Base-by-base conservation (phyloP, 371 early-diverging fungal genomes). In the Zopfochytrium polystomum region DNA sequence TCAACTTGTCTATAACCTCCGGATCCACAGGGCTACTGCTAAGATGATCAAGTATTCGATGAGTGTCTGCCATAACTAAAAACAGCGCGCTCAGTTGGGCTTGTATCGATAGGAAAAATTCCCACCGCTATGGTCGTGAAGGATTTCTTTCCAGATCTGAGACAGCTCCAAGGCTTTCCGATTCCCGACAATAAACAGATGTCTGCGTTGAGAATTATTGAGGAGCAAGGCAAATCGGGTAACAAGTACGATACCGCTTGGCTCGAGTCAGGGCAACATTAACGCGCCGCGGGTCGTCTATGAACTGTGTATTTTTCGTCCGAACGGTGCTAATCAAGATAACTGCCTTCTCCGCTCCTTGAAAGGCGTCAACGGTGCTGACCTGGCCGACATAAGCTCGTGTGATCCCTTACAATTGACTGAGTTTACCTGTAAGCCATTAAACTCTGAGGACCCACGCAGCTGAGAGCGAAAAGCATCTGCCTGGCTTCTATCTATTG, bases 321-420 rank as follows among this genome's bases (percentile, higher is more conserved):
- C 90, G 73, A 1, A 89, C 90, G 0, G 87, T 85, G 1, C 88
- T 86, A 25, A 92, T 62, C 20, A 92, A 68, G 59, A 92, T 90
- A 25, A 91, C 74, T 11, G 85, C 81, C 63, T 89, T 90, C 60
- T 93, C 93, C 15, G 89, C 88, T 13, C 93, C 92, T 74, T 91
- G 89, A 65, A 92, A 93, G 0, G 91, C 88, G 68, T 93, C 94
- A 0, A 91, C 90, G 0, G 93, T 92, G 5, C 48, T 27, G 58
- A 53, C 60, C 25, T 60, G 72, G 69, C n/a, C n/a, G n/a, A n/a
- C n/a, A n/a, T n/a, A n/a, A n/a, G n/a, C n/a, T n/a, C n/a, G n/a
- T n/a, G n/a, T n/a, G n/a, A n/a, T n/a, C n/a, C n/a, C n/a, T n/a
- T n/a, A n/a, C n/a, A n/a, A n/a, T n/a, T n/a, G n/a, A n/a, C n/a